These are phyloP conservation scores for Lanzia echinophila DNA, from an alignment of 2,329 filamentous ascomycete genomes.

Conservation along the genomic window DNA sequence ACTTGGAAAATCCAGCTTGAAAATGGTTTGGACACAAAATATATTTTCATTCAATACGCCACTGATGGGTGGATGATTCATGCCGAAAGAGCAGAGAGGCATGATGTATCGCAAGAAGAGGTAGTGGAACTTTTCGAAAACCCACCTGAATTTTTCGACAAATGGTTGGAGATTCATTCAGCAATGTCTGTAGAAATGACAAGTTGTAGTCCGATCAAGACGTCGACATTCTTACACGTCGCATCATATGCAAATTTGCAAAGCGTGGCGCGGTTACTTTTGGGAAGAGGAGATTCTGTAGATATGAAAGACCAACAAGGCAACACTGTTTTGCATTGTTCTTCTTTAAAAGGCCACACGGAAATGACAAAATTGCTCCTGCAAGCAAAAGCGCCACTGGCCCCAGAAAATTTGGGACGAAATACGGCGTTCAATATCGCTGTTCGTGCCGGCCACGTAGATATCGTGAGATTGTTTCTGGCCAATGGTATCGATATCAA, in stretches of 20 bases:
- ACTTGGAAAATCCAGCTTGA: background rate
- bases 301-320: background rate
- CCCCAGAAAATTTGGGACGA: background rate
- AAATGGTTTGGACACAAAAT: background rate
- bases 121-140: slow-evolving; percentile 7
- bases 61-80: slow-evolving; percentile 10
- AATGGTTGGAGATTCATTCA: slow-evolving; percentile 8
- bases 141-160: slow-evolving; percentile 2
- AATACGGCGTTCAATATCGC: slow-evolving; percentile 8
- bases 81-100: slow-evolving; percentile 11
- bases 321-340: slow-evolving; percentile 12
- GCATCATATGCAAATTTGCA: slow-evolving; percentile 6
- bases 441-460: slow-evolving; percentile 16
- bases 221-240: slow-evolving; percentile 7
- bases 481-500: slow-evolving; percentile 25
- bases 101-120: slow-evolving; percentile 4
- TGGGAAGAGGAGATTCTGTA: background rate
- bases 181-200: background rate
- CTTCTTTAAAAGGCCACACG: slow-evolving; percentile 8
- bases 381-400: slow-evolving; percentile 11
- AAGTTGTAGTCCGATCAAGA: background rate
- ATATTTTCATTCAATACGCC: slow-evolving; percentile 7
- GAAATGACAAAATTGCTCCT: slow-evolving; percentile 14
- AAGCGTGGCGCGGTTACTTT: background rate
- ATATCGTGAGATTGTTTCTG: slow-evolving; percentile 29